These are phyloP conservation scores for Diaporthe sp. DNA, from an alignment of 2,329 filamentous ascomycete genomes.

Conservation along the genomic window DNA sequence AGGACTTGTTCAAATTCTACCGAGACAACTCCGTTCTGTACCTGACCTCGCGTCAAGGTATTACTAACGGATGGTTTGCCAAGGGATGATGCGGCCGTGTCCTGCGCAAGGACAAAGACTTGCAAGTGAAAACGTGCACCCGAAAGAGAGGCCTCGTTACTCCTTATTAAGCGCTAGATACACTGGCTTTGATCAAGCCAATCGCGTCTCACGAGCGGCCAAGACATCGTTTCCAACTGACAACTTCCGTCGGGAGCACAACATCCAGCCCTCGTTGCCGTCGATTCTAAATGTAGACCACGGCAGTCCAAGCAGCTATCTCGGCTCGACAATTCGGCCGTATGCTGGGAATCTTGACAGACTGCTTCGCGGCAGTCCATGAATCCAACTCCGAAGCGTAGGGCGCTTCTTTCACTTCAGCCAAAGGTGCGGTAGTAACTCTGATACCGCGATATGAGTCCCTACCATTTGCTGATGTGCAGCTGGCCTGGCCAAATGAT, in stretches of 20 bases:
- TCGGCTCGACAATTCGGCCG: background rate
- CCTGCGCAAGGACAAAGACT: background rate
- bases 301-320: background rate
- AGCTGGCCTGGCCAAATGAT: too few species aligned
- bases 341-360: background rate
- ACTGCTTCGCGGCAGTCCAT: too few species aligned
- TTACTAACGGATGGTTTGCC: background rate
- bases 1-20: background rate
- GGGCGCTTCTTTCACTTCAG: background rate
- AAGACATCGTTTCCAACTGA: background rate
- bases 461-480: background rate
- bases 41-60: background rate
- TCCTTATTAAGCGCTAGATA: background rate
- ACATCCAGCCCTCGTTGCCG: too few species aligned
- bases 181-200: background rate
- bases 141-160: background rate
- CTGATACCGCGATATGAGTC: accelerated
- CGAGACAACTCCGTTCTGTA: background rate
- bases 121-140: background rate
- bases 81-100: background rate
- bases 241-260: background rate
- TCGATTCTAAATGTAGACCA: background rate
- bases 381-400: background rate
- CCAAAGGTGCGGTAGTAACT: background rate
- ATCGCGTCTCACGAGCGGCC: background rate